Base-by-base conservation (phyloP, 192 early-diverging fungal species). In the Coemansia sp. region DNA sequence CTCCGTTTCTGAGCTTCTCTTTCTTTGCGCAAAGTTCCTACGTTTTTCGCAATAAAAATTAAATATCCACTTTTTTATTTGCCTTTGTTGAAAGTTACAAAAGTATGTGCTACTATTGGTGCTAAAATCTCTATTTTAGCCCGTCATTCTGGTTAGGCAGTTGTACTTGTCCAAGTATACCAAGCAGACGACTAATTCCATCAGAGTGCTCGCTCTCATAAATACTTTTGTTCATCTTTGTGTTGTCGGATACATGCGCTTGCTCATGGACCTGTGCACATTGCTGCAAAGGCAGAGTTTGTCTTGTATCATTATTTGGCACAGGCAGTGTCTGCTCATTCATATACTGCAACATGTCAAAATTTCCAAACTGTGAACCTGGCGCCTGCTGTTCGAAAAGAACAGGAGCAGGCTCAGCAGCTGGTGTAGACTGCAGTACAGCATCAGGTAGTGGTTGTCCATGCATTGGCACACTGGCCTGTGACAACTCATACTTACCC, bases 1-100 rank as follows among this genome's bases (percentile, higher is more conserved):
- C 93, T 99, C 70, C 87, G 91, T 75, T 94, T 94, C 89, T 93
- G 91, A 92, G 57, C 52, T 22, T 30, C 39, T 17, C 39, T 24
- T 21, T 51, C 9, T 27, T 46, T 21, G 56, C 27, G 4, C 14
- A 55, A 60, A 60, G 59, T 60, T 31, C 2, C n/a, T 29, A 42
- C 11, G 14, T 27, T 25, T 19, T 57, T 21, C 58, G 55, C 29
- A 59, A 42, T 31, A 67, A 59, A 32, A 67, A 51, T 22, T 30
- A 61, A 54, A 61, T 36, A 62, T 51, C 39, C 39, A 17, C 27
- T 27, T 27, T 27, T 27, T 27, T 27, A 27, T 27, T 27, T 27
- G 27, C 27, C 27, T 27, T 27, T 27, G 27, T 27, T 27, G 27
- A 27, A 27, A 27, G 27, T 27, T 2, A 27, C 27, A 27, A 3